phyloP scores from a whole-genome alignment of 2,329 filamentous ascomycete species.

The Leptographium lundbergii region DNA sequence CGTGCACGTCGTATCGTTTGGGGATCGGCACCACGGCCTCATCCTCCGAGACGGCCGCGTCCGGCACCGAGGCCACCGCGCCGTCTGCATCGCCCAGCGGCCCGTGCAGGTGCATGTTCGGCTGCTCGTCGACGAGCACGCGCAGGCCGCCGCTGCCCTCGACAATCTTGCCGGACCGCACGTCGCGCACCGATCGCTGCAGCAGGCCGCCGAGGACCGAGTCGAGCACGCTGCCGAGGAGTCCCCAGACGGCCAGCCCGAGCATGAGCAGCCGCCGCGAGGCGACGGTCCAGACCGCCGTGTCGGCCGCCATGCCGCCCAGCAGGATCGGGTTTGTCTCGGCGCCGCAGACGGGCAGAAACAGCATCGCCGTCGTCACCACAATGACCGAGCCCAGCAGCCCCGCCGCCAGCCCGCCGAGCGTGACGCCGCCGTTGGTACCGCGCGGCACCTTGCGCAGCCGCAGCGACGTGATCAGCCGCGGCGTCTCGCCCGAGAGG shows the following conservation, averaged over 20 bases:
- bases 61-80: not conserved
- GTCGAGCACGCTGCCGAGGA: conserved; percentile 72
- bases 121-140: conserved; percentile 27
- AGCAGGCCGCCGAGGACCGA: conserved; percentile 75
- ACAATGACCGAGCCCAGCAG: conserved; percentile 62
- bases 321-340: conserved; percentile 12
- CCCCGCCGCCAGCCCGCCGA: conserved; percentile 61
- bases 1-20: conserved; percentile 32
- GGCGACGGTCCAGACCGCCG: conserved; percentile 28
- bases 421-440: conserved; percentile 85
- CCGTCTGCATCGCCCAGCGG: not conserved
- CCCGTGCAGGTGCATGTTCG: conserved; percentile 2
- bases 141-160: conserved; percentile 67
- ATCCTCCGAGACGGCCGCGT: not conserved
- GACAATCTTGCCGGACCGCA: conserved; percentile 72
- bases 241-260: conserved; percentile 58
- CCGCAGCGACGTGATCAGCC: conserved; percentile 70
- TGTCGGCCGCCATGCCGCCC: conserved; percentile 26
- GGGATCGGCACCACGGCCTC: conserved; percentile 24
- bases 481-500: conserved; percentile 59
- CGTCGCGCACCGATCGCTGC: conserved; percentile 78
- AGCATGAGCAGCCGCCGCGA: conserved; percentile 35
- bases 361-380: conserved; percentile 47
- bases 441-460: conserved; percentile 73
- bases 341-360: conserved; percentile 54